Evolutionary conservation across 2,329 filamentous ascomycete species (phyloP).

Genomic region (Trichoderma pleuroti): DNA sequence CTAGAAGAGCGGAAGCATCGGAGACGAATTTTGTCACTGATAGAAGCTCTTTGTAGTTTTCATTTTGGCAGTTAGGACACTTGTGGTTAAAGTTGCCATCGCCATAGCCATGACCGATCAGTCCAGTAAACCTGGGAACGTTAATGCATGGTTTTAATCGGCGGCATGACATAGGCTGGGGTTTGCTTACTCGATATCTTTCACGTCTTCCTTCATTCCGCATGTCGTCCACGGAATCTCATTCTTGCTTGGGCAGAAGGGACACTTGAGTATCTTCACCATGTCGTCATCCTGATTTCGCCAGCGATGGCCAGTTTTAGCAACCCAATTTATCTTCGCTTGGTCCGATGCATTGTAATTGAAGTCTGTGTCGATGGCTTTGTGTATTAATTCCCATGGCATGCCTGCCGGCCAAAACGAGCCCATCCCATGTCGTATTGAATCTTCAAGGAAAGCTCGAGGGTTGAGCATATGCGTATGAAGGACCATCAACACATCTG

Average conservation of each 20-base stretch:
- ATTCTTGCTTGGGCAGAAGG: constrained; percentile 43
- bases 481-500: constrained; percentile 75
- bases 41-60: constrained; percentile 56
- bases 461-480: constrained; percentile 78
- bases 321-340: constrained; percentile 46
- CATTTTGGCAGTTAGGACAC: constrained; percentile 50
- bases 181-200: background rate
- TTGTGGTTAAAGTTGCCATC: constrained; percentile 49
- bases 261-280: constrained; percentile 52
- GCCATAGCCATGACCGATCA: constrained; percentile 53
- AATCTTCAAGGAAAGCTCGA: constrained; percentile 69
- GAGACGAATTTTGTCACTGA: constrained; percentile 58
- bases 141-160: background rate
- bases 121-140: background rate
- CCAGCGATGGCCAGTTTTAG: constrained; percentile 52
- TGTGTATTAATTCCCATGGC: constrained; percentile 61
- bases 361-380: constrained; percentile 57
- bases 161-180: too few species aligned
- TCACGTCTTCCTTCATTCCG: constrained; percentile 30
- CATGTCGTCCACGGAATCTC: constrained; percentile 60
- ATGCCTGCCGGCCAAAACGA: constrained; percentile 60
- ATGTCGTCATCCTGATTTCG: constrained; percentile 52
- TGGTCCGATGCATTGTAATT: constrained; percentile 48
- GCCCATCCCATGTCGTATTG: constrained; percentile 54
- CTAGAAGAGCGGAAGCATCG: constrained; percentile 21